Base-by-base conservation (phyloP, 495 filamentous ascomycete species). In the Elaphomyces granulatus region DNA sequence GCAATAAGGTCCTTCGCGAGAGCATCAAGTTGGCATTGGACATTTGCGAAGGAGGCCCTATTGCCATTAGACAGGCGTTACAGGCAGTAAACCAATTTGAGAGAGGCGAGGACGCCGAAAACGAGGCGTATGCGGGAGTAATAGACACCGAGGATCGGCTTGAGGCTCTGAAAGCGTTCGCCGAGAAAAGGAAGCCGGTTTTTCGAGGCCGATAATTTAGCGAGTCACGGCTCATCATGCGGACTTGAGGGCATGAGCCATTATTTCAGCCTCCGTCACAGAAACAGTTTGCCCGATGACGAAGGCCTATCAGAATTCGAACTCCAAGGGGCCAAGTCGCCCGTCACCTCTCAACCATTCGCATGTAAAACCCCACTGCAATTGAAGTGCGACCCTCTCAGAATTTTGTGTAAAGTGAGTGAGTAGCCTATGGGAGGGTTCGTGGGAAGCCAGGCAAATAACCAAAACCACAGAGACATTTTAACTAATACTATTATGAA, bases 111-210 rank as follows among this genome's bases (percentile, higher is more conserved):
- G 68, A 67, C 51, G 66, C 71, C 19, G 88, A 94, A 61, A 82
- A 80, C 60, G 56, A 63, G 44, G 83, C 80, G 51, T 95, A 95
- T 60, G 73, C 79, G 46, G 61, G 71, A 19, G 85, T 94, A 3
- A 66, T 94, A 19, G 69, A 70, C 45, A 93, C 83, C 4, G 75
- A 86, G 54, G 88, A 96, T 67, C 70, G 87, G 41, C 61, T 78
- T 51, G 88, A 94, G 70, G 88, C 86, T 46, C 62, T 96, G 53
- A 66, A 52, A 45, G 88, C 88, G 21, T 96, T 96, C 66, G 66
- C 64, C 44, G 86, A 94, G 71, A 94, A 92, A 77, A 74, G 88
- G 55, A 87, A 74, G 67, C 86, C 87, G 17, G 70, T 74, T 16
- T 94, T 92, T 51, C 80, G 68, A 50, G 87, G 87, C 9, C 50